These are phyloP conservation scores for Astrocystis sublimbata DNA, from an alignment of 495 filamentous ascomycete species.

Conservation along the genomic window DNA sequence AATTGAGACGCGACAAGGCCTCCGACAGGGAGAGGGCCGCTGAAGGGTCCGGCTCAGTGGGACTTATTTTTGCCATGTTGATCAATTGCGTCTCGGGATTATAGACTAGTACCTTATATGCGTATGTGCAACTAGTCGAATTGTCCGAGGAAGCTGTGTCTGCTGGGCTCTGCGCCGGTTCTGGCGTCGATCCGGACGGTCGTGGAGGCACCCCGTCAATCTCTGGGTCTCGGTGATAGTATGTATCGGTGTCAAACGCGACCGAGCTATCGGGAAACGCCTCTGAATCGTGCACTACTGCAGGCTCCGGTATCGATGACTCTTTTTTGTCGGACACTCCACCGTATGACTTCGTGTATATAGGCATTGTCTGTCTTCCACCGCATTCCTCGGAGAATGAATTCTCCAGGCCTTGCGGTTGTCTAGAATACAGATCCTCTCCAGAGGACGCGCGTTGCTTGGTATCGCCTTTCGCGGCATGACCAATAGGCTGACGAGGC, in stretches of 20 bases:
- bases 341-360: conserved; percentile 32
- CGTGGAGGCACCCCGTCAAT: conserved; percentile 30
- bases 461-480: conserved; percentile 14
- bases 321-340: conserved; percentile 18
- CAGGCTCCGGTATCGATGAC: background rate
- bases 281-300: background rate
- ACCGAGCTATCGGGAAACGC: conserved; percentile 5
- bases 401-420: conserved; percentile 40
- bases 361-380: conserved; percentile 20
- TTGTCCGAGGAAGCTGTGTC: conserved; percentile 21
- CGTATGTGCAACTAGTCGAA: conserved; percentile 46
- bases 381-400: conserved; percentile 39
- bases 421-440: conserved; percentile 37
- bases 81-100: conserved; percentile 64
- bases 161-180: conserved; percentile 10
- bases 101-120: conserved; percentile 77
- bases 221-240: conserved; percentile 26
- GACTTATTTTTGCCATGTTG: conserved; percentile 62
- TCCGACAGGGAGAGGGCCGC: conserved; percentile 57
- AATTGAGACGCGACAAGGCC: conserved; percentile 64
- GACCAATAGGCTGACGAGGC: too few species aligned
- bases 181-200: conserved; percentile 8
- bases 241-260: too few species aligned
- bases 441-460: conserved; percentile 6
- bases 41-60: conserved; percentile 50